Base-by-base conservation (phyloP, 768 basidiomycete species). In the Coprinopsis marcescibilis region DNA sequence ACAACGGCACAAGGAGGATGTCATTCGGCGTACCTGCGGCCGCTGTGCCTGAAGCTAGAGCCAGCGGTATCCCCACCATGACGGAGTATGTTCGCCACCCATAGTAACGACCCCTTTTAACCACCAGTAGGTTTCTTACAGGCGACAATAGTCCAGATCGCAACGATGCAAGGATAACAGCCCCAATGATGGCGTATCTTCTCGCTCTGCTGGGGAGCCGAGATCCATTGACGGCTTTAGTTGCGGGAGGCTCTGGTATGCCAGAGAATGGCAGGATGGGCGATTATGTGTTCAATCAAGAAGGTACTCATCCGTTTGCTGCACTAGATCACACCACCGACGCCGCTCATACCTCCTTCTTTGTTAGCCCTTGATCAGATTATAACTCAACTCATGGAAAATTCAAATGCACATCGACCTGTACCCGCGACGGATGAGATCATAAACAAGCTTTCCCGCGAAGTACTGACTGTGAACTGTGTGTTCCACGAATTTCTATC, bases 211-310 rank as follows among this genome's bases (percentile, higher is more conserved):
- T 89, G 34, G 73, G 71, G 24, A 64, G 72, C 26, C 69, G 71
- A 23, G 76, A 77, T 48, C 70, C 72, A 10, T 57, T 76, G 45
- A 47, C 64, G 21, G 71, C 71, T 12, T 41, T 78, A 32, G 65
- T 81, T 30, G 66, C 55, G 15, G 66, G 41, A n/a, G 14, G 42
- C 2, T 41, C 42, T 10, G 42, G 34, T 7, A 36, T 39, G 49
- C 68, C 75, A 3, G 70, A 74, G 46, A 66, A 65, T 26, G 83
- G 85, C 1, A 70, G 80, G 57, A 78, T 83, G 77, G 93, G 93
- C 2, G 93, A 96, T 61, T 96, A 95, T 67, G 93, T 89, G 4
- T 87, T 91, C 57, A 89, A 81, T 52, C 89, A 95, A 65, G 88
- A 91, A 76, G 88, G 92, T 83, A 45, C 46, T 45, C 41, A 8